Evolutionary conservation across 2,329 filamentous ascomycete genomes (phyloP), one percentile per base, ranked within the genome.

Genomic region (Torrubiella hemipterigena): DNA sequence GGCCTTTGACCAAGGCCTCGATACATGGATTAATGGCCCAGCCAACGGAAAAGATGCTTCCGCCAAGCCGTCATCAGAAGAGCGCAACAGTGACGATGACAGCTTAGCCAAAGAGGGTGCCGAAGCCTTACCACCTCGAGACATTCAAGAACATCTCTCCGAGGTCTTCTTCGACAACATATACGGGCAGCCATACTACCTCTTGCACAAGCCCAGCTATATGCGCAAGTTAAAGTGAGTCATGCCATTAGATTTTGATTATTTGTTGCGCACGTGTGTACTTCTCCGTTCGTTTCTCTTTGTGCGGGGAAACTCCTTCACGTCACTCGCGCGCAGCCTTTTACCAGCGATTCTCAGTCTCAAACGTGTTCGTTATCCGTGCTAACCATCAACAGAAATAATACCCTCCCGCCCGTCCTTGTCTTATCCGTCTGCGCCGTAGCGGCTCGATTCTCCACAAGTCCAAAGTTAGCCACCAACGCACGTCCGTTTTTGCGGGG

Each of bases 151-250:
- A 49, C 89, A 96, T 55, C 67, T 98, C 6, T 79, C 87, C 13
- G 87, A 96, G 47, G 77, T 95, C 1, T 98, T 93, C 51, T 98
- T 96, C 48, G 89, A 96, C 48, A 87, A 81, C 46, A 73, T 96
- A 1, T 96, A 98, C 49, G 91, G 91, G 7, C 91, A 96, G 51
- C 83, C 85, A 20, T 98, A 96, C 52, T 82, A 93, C 41, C 63
- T 98, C 14, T 71, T 98, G 8, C 91, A 98, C 57, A 96, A 95
- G 51, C 89, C 91, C 22, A 96, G 87, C 51, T 96, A 93, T 52
- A 94, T 96, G 81, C 73, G 87, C 37, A 85, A 85, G 46, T 54
- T 91, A 33, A 74, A 67, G 77, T 79, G 57, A 39, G 72, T 61
- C 14, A 14, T 15, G 17, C 16, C 17, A 14, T 14, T 29, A 7